phyloP scores from a whole-genome alignment of 176 grass and related monocot species.

The Phoenix dactylifera region DNA sequence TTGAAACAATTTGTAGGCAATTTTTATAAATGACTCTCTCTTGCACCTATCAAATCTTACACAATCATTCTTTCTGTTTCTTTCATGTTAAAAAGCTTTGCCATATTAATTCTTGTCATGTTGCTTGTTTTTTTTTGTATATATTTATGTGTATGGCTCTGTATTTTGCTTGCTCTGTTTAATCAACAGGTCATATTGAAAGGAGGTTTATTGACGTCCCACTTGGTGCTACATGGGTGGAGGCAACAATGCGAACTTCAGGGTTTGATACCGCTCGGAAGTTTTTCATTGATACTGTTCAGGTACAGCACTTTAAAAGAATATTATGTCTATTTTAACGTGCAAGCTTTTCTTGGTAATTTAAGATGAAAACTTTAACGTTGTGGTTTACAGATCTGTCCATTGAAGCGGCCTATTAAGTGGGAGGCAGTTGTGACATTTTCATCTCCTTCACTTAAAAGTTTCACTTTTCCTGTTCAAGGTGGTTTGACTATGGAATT shows the following conservation, averaged over 20 bases:
- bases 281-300: slow-evolving; percentile 90
- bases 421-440: slow-evolving; percentile 82
- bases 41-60: no score
- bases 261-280: slow-evolving; percentile 87
- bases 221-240: slow-evolving; percentile 80
- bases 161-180: background rate
- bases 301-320: slow-evolving; percentile 29
- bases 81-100: no score
- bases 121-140: background rate
- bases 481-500: slow-evolving; percentile 83
- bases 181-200: slow-evolving; percentile 64
- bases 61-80: no score
- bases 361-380: slow-evolving; percentile 12
- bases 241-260: slow-evolving; percentile 82
- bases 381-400: slow-evolving; percentile 59
- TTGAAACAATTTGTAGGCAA: no score
- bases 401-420: slow-evolving; percentile 78
- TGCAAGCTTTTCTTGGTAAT: background rate
- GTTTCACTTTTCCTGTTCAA: slow-evolving; percentile 81
- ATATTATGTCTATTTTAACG: background rate
- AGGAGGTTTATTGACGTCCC: slow-evolving; percentile 95
- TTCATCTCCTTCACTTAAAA: slow-evolving; percentile 76
- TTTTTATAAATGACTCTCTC: no score
- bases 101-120: background rate
- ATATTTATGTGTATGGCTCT: background rate